phyloP scores from a whole-genome alignment of 164 flowering plant species.

The Malania oleifera region DNA sequence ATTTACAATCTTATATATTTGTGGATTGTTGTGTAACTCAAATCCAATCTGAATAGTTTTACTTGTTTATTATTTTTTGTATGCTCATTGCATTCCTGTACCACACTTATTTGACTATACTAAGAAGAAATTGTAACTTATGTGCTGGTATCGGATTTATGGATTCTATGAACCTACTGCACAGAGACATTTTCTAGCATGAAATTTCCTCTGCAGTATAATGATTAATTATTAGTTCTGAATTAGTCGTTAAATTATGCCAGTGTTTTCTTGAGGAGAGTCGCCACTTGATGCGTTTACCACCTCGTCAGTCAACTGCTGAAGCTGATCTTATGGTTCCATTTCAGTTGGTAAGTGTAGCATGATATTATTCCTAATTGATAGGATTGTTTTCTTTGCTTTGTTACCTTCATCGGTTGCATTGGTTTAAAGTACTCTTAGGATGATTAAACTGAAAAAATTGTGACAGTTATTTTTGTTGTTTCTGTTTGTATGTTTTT shows the following conservation, averaged over 20 bases:
- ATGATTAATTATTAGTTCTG: no score
- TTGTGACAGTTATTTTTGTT: background rate
- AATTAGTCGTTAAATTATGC: constrained; percentile 10
- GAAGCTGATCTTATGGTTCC: constrained; percentile 99
- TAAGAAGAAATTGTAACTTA: no score
- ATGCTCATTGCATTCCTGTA: no score
- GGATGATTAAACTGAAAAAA: background rate
- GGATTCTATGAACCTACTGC: no score
- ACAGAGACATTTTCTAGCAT: no score
- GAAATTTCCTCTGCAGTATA: background rate
- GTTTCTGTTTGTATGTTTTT: no score
- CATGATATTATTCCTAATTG: background rate
- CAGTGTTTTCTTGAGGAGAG: constrained; percentile 99
- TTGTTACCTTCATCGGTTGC: background rate
- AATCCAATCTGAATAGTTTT: no score
- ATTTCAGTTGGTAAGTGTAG: constrained; percentile 68
- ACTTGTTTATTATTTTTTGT: no score
- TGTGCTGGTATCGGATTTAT: no score
- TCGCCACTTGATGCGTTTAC: constrained; percentile 89
- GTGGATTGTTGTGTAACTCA: no score
- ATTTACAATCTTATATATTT: no score
- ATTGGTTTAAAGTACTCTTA: background rate
- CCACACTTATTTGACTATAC: no score
- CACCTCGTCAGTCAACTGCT: constrained; percentile 95
- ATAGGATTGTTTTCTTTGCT: background rate